Conservation (phyloP, 495 filamentous ascomycete species). For the Lindgomyces ingoldianus region DNA sequence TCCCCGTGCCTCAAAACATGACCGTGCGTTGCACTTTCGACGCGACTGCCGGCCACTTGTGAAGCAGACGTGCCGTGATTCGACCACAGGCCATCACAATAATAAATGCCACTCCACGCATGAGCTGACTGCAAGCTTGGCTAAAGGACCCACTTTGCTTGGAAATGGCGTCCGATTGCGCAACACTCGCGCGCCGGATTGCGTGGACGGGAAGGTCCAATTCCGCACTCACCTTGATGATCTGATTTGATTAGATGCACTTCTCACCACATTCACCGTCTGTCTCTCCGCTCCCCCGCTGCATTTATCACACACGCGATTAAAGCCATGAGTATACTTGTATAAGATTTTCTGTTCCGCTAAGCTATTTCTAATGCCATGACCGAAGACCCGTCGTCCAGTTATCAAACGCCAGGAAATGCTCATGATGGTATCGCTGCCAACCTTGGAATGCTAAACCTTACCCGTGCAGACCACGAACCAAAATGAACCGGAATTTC, state of each 20-base stretch:
- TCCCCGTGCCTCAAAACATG: constrained; percentile 6
- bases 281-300: background rate
- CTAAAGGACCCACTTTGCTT: constrained; percentile 9
- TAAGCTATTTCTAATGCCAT: background rate
- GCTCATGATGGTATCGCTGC: background rate
- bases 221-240: background rate
- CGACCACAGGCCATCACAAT: constrained; percentile 22
- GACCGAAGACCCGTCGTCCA: background rate
- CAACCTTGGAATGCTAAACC: background rate
- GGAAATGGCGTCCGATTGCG: constrained; percentile 2
- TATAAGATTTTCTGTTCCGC: background rate
- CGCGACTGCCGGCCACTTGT: constrained; percentile 7
- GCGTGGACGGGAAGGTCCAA: background rate
- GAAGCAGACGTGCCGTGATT: constrained; percentile 17
- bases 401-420: background rate
- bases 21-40: constrained; percentile 24
- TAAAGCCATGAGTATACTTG: background rate
- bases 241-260: constrained; percentile 18
- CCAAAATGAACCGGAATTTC: too few relatives aligned
- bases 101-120: constrained; percentile 13
- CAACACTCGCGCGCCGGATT: background rate
- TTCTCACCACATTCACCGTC: background rate
- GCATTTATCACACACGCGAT: background rate
- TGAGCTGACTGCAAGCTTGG: constrained; percentile 7
- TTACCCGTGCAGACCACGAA: background rate